Percentiles rank a stretch among this genome's conserved stretches.
Evolutionary conservation across 805 yeast genomes (phyloP).

Genomic region (Blastobotrys americana): DNA sequence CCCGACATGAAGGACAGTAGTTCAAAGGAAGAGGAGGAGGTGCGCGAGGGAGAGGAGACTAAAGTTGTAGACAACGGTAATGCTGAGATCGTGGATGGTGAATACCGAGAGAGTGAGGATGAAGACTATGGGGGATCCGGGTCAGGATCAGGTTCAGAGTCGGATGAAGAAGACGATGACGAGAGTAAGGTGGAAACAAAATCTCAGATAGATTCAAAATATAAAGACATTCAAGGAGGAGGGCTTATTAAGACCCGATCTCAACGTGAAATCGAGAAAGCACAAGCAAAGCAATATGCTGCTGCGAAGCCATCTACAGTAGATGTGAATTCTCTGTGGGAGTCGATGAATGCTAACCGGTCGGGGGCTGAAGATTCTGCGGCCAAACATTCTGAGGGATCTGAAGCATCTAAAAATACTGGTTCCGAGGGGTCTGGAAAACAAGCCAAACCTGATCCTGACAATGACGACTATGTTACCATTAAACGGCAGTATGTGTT

Average conservation of each 20-base stretch:
- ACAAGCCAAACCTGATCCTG: background rate
- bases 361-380: slow-evolving; percentile 7
- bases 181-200: slow-evolving; percentile 29
- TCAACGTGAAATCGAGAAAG: slow-evolving; percentile 38
- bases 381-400: background rate
- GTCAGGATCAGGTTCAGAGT: slow-evolving; percentile 30
- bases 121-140: slow-evolving; percentile 37
- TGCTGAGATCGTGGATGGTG: slow-evolving; percentile 26
- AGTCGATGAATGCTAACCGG: slow-evolving; percentile 36
- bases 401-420: slow-evolving; percentile 1
- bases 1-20: background rate
- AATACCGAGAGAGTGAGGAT: slow-evolving; percentile 50
- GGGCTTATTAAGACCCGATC: slow-evolving; percentile 65
- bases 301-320: slow-evolving; percentile 29
- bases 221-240: slow-evolving; percentile 54
- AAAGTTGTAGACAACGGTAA: background rate
- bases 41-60: no score
- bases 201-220: slow-evolving; percentile 29
- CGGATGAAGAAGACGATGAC: slow-evolving; percentile 32
- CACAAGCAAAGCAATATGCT: slow-evolving; percentile 28
- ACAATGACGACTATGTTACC: slow-evolving; percentile 47
- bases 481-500: slow-evolving; percentile 76
- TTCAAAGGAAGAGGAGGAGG: background rate
- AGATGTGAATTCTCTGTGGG: slow-evolving; percentile 50
- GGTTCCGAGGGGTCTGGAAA: background rate